These are phyloP conservation scores for Heritiera fomes DNA, from an alignment of 345 rosid genomes.

Conservation along the genomic window DNA sequence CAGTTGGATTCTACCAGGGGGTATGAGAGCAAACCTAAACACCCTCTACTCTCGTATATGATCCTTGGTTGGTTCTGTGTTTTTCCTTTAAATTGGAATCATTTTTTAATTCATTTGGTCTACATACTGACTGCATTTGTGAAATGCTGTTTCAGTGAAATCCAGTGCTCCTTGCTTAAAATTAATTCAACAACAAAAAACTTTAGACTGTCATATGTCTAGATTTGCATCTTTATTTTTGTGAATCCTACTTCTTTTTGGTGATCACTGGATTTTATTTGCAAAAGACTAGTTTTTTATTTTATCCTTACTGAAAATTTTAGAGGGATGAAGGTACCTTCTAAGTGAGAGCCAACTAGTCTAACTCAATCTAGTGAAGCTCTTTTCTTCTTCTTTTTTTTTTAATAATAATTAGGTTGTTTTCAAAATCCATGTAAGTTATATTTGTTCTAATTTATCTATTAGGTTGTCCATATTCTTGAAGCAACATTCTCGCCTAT, in stretches of 20 bases:
- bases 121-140: not conserved
- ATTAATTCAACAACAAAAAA: not conserved
- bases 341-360: not conserved
- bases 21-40: constrained; percentile 44
- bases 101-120: not conserved
- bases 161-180: not conserved
- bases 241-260: not conserved
- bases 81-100: constrained; percentile 18
- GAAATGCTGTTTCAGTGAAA: not conserved
- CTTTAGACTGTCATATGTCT: not conserved
- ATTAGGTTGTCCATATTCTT: not conserved
- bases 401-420: not conserved
- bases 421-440: not conserved
- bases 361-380: not conserved
- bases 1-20: constrained; percentile 98
- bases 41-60: not conserved
- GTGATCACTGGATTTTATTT: constrained; percentile 8
- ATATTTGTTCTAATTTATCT: not conserved
- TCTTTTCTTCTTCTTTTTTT: not conserved
- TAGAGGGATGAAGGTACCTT: not conserved
- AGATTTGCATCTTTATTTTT: not conserved
- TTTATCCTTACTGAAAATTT: not conserved
- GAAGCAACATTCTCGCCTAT: constrained; percentile 13
- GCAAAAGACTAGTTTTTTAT: not conserved
- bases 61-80: constrained; percentile 4